Evolutionary conservation across 2,329 filamentous ascomycete species (phyloP), one percentile per base, ranked within the genome.

Genomic region (Tympanopsis confertula): DNA sequence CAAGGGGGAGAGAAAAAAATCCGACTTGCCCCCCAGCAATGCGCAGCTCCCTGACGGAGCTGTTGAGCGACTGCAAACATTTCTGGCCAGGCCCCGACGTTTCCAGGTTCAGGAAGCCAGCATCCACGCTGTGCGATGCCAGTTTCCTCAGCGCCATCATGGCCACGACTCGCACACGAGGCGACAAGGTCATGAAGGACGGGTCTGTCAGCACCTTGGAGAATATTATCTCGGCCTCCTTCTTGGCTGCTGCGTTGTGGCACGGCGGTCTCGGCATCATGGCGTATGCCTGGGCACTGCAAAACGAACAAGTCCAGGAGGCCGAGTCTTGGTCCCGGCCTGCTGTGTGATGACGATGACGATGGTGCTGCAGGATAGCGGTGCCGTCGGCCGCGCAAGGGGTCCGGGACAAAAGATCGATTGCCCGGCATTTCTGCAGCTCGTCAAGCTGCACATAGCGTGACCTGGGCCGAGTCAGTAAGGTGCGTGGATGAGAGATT

Each of bases 11-110:
- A 36, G 33, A 14, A 36, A 36, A 45, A 45, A 45, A 5, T 32
- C 42, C 41, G 38, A 53, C 61, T 50, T 65, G 81, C 66, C 82
- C 83, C 41, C 88, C 83, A 26, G 82, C 82, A 47, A 95, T 74
- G 20, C 89, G 78, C 19, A 96, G 63, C 54, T 96, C 91, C 51
- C 89, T 74, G 15, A 86, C 58, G 1, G 88, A 93, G 56, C 88
- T 94, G 44, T 81, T 79, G 28, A 96, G 63, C 1, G 82, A 86
- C 46, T 82, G 75, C 4, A 95, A 62, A 50, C 86, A 88, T 74
- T 85, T 89, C 49, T 88, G 79, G 0, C 85, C 87, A 29, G 86
- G 61, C 1, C 62, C 55, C 5, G 85, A 87, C 1, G 61, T 65
- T 41, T 79, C 73, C 2, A 95, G 61, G 44, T 84, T 74, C 20